Evolutionary conservation across 1,139 yeast species (phyloP).

Genomic region (Kluyveromyces sp.): DNA sequence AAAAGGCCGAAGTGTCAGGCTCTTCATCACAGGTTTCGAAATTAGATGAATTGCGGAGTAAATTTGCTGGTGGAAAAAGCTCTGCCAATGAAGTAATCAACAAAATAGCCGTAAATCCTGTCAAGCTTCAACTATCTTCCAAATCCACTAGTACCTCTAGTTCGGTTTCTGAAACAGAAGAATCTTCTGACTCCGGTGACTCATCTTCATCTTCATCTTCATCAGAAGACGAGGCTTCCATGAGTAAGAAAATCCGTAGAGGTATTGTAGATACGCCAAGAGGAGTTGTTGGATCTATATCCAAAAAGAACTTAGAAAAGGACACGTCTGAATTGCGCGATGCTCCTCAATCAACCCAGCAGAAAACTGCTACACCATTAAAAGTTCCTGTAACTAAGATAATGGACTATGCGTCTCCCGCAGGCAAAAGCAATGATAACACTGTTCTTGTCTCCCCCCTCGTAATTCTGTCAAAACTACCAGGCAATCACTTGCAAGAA

Average conservation of each 20-base stretch:
- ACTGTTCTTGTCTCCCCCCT: conserved; percentile 3
- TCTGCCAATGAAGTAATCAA: neutral
- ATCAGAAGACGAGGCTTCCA: conserved; percentile 19
- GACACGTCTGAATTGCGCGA: conserved; percentile 11
- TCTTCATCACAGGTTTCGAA: conserved; percentile 8
- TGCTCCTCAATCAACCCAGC: conserved; percentile 18
- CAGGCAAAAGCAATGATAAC: conserved; percentile 4
- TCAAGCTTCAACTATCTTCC: conserved; percentile 7
- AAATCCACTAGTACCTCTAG: neutral
- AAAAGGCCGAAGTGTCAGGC: neutral
- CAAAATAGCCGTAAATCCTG: conserved; percentile 1
- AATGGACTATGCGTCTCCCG: conserved; percentile 14
- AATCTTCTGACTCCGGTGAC: conserved; percentile 10
- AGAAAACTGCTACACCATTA: conserved; percentile 11
- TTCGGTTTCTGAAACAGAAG: conserved; percentile 10
- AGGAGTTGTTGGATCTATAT: conserved; percentile 18
- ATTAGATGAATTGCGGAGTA: conserved; percentile 15
- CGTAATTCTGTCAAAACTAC: neutral
- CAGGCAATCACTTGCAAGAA: conserved; percentile 23
- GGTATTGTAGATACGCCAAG: conserved; percentile 34
- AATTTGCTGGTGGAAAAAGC: conserved; percentile 8
- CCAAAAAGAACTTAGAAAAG: conserved; percentile 11
- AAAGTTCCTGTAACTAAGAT: conserved; percentile 15
- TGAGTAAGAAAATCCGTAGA: conserved; percentile 27
- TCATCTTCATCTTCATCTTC: conserved; percentile 8